Evolutionary conservation across 495 filamentous ascomycete species (phyloP), one percentile per base, ranked within the genome.

Genomic region (Lophium mytilinum): DNA sequence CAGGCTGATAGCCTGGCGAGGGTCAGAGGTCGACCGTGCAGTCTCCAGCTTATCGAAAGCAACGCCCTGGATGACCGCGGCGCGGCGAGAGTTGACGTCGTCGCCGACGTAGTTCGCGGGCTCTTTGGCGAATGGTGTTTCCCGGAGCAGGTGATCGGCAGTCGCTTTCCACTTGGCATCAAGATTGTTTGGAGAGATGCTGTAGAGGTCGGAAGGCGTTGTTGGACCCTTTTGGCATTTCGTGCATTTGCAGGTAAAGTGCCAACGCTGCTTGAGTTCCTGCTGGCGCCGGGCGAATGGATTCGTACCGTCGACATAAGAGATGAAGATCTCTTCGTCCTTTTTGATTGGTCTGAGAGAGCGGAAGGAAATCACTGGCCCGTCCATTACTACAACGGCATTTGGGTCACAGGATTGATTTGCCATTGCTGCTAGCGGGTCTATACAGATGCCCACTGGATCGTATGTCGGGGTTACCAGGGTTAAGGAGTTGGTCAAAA

Each of bases 331-430:
- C 66, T 91, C 85, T 12, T 80, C 75, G 56, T 76, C 75, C 21
- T 76, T 70, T 6, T 73, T 61, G 54, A 84, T 81, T 0, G 69
- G 66, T 35, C 58, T 70, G 6, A 79, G 61, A 1, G 72, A 67
- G 11, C 77, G 69, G 12, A 80, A 53, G 0, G 67, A 60, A 4
- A 78, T 53, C 33, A 68, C 40, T 1, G 57, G 59, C 14, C 77
- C 80, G 50, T 86, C 80, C 61, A 87, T 85, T 12, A 80, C 75
- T 35, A 86, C 74, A 12, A 78, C 73, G n/a, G 81, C 75, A 56
- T 87, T 90, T 33, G 83, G 83, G 37, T 77, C 73, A 69, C 87
- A 89, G 50, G 80, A 85, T 70, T 90, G 87, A 66, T 89, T 89
- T 61, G 84, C 76, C 10, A 76, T 63, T 39, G 79, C 73, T 0